Conservation (phyloP, 2,329 filamentous ascomycete genomes). For the Atkinsonella texensis region DNA sequence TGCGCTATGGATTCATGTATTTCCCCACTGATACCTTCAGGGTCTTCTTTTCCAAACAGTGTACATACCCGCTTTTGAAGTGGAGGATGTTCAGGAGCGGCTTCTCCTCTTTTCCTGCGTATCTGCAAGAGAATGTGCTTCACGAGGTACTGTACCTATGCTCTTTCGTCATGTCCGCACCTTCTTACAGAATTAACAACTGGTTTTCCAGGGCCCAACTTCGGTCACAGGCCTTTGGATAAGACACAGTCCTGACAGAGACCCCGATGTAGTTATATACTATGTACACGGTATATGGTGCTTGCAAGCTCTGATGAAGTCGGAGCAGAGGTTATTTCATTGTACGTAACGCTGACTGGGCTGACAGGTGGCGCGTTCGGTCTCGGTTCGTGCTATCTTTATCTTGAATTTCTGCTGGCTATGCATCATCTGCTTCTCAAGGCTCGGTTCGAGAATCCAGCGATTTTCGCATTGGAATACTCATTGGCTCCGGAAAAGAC, state of each 20-base stretch:
- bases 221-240: constrained; percentile 57
- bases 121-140: constrained; percentile 42
- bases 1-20: constrained; percentile 64
- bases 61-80: constrained; percentile 60
- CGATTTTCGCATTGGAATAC: constrained; percentile 70
- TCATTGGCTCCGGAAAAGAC: constrained; percentile 62
- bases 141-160: constrained; percentile 17
- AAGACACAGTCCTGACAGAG: constrained; percentile 42
- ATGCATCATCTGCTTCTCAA: constrained; percentile 55
- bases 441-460: constrained; percentile 60
- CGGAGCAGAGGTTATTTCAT: not conserved
- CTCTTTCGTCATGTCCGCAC: too few species aligned
- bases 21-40: constrained; percentile 57
- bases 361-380: constrained; percentile 61
- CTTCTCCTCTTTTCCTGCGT: constrained; percentile 46
- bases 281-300: constrained; percentile 56
- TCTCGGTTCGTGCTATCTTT: constrained; percentile 75
- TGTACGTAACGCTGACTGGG: not conserved
- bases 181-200: not conserved
- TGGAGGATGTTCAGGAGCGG: constrained; percentile 69
- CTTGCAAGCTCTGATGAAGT: not conserved
- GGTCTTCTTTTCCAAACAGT: constrained; percentile 65
- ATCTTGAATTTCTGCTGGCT: constrained; percentile 68
- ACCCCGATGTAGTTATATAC: constrained; percentile 68
- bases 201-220: constrained; percentile 22